These are phyloP conservation scores for Durio zibethinus DNA, from an alignment of 345 rosid species.

Conservation along the genomic window DNA sequence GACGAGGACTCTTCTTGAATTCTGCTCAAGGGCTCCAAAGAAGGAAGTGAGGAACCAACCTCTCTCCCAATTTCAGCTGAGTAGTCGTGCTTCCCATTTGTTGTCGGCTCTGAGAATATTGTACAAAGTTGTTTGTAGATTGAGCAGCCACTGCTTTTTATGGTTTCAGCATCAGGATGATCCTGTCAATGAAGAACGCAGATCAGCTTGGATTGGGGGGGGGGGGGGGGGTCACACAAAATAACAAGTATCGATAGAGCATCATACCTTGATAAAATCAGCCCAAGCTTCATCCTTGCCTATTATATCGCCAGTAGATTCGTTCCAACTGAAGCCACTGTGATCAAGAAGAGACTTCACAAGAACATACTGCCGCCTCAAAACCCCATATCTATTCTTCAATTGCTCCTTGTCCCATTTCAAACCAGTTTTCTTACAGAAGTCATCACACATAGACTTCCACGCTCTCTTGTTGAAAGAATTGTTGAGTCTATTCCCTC, in stretches of 20 bases:
- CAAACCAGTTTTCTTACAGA: slow-evolving; percentile 35
- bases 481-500: slow-evolving; percentile 40
- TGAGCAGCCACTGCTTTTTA: slow-evolving; percentile 44
- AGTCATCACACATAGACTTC: slow-evolving; percentile 36
- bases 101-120: slow-evolving; percentile 38
- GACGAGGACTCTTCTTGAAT: slow-evolving; percentile 31
- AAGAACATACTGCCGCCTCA: slow-evolving; percentile 39
- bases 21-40: slow-evolving; percentile 19
- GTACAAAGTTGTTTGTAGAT: slow-evolving; percentile 43
- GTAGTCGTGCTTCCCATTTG: slow-evolving; percentile 28
- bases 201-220: neutral
- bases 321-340: slow-evolving; percentile 40
- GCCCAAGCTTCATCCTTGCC: slow-evolving; percentile 50
- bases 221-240: neutral
- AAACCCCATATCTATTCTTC: slow-evolving; percentile 34
- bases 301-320: slow-evolving; percentile 32
- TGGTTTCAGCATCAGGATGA: slow-evolving; percentile 51
- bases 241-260: neutral
- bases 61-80: slow-evolving; percentile 21
- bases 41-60: slow-evolving; percentile 9
- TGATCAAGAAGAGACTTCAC: slow-evolving; percentile 40
- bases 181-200: slow-evolving; percentile 32
- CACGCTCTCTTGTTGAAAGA: slow-evolving; percentile 43
- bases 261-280: slow-evolving; percentile 34
- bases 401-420: slow-evolving; percentile 48